Conservation (phyloP, 352 stramenopile genomes). For the Phytophthora quininea region DNA sequence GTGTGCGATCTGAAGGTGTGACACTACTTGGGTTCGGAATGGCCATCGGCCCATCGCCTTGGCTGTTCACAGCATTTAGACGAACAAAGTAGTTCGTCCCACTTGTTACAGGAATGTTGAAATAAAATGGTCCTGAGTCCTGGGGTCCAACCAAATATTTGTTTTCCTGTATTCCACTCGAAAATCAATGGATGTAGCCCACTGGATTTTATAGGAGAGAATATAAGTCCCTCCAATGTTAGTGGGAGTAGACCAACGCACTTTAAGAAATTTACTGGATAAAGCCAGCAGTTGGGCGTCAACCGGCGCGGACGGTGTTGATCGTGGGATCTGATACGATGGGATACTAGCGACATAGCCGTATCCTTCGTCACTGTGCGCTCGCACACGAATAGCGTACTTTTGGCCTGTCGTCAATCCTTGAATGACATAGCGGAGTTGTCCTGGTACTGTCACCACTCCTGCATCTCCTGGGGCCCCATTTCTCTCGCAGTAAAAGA, state of each 20-base stretch:
- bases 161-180: constrained; percentile 74
- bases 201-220: constrained; percentile 92
- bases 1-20: constrained; percentile 70
- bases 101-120: constrained; percentile 86
- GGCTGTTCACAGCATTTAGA: constrained; percentile 92
- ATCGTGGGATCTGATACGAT: constrained; percentile 62
- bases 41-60: constrained; percentile 64
- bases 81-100: constrained; percentile 86
- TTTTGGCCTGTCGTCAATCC: constrained; percentile 54
- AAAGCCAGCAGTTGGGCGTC: constrained; percentile 58
- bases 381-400: constrained; percentile 61
- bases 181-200: constrained; percentile 77
- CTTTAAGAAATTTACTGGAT: constrained; percentile 77
- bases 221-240: constrained; percentile 79
- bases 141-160: constrained; percentile 46
- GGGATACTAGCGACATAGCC: constrained; percentile 52
- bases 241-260: constrained; percentile 72
- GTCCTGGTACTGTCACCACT: constrained; percentile 38
- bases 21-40: constrained; percentile 54
- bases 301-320: constrained; percentile 40
- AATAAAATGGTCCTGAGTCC: constrained; percentile 79
- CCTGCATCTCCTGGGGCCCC: constrained; percentile 33
- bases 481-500: constrained; percentile 78
- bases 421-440: constrained; percentile 43
- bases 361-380: constrained; percentile 58